These are phyloP conservation scores for Melocanna baccifera DNA, from an alignment of 176 grass and related monocot species.

Conservation along the genomic window DNA sequence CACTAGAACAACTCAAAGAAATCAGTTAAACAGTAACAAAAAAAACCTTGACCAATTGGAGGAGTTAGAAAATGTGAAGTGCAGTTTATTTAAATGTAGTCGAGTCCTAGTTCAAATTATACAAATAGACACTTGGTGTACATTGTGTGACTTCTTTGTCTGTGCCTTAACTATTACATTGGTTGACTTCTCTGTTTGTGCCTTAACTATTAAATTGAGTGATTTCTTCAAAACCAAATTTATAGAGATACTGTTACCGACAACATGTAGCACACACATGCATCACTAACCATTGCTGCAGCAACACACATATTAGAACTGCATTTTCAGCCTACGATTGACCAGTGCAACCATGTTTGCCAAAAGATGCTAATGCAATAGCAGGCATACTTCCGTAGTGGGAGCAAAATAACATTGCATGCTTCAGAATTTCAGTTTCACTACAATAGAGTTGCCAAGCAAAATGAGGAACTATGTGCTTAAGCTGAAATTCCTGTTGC, in stretches of 20 bases:
- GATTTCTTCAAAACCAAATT: constrained; percentile 19
- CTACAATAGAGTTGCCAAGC: neutral
- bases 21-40: constrained; percentile 7
- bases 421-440: neutral
- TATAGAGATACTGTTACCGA: neutral
- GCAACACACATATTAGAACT: neutral
- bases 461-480: constrained; percentile 1
- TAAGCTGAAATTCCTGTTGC: neutral
- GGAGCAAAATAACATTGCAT: neutral
- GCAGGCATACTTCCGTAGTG: neutral
- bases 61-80: neutral
- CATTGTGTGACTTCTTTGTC: no score
- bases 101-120: constrained; percentile 8
- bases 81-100: constrained; percentile 5
- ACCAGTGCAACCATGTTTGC: constrained; percentile 3
- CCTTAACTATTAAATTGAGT: neutral
- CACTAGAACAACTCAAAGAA: constrained; percentile 2
- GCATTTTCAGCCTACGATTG: constrained; percentile 2
- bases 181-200: no score
- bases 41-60: neutral
- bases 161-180: no score
- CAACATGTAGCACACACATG: constrained; percentile 1
- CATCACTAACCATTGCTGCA: neutral
- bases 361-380: constrained; percentile 4
- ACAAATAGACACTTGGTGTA: neutral